phyloP scores from a whole-genome alignment of 495 filamentous ascomycete species.

The Daldinia childiae region DNA sequence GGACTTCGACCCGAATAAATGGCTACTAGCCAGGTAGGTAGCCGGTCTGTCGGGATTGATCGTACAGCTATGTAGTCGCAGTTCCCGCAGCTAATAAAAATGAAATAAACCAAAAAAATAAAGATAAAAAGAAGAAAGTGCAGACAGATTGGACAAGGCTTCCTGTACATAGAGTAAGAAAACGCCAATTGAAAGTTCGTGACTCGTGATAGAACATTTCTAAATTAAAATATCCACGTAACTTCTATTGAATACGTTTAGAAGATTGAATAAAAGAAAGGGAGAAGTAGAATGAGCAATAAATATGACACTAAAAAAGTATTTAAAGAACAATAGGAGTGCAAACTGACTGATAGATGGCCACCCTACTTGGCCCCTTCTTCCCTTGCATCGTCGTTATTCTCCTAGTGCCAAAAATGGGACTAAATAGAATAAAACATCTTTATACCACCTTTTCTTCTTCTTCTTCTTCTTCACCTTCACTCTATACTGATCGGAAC shows the following conservation, averaged over 20 bases:
- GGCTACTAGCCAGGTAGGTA: not conserved
- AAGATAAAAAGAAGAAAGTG: not conserved
- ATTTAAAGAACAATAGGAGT: not conserved
- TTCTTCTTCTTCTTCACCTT: no score
- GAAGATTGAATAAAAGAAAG: no score
- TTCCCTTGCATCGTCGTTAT: not conserved
- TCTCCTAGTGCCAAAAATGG: not conserved
- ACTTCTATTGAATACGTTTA: no score
- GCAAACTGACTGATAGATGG: not conserved
- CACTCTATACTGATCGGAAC: not conserved
- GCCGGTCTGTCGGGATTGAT: not conserved
- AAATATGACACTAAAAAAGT: not conserved
- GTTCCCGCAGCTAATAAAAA: not conserved
- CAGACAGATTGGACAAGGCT: no score
- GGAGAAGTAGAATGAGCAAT: not conserved
- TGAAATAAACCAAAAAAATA: not conserved
- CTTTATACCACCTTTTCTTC: not conserved
- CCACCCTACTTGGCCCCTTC: not conserved
- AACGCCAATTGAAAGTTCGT: not conserved
- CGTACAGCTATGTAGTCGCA: not conserved
- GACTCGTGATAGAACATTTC: not conserved
- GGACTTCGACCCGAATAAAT: not conserved
- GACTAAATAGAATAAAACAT: not conserved
- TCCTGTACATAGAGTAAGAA: not conserved
- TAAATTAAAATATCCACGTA: not conserved